Conservation (phyloP, 164 flowering plant genomes). For the Macadamia tetraphylla region DNA sequence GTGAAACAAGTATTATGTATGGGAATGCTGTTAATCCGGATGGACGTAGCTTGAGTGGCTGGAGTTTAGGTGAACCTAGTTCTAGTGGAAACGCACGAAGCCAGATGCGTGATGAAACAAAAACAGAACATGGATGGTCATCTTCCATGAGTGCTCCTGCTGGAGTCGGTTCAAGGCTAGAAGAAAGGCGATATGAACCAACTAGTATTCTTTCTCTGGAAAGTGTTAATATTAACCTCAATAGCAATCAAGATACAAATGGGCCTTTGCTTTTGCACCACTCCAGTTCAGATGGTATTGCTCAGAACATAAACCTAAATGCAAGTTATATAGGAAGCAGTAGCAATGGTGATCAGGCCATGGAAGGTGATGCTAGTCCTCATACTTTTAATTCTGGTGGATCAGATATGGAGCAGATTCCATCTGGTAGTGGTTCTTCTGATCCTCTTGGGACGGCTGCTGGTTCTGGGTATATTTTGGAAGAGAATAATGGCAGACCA, state of each 20-base stretch:
- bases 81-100: constrained; percentile 28
- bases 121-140: constrained; percentile 49
- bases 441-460: constrained; percentile 34
- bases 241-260: constrained; percentile 18
- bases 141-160: constrained; percentile 25
- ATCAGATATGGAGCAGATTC: constrained; percentile 24
- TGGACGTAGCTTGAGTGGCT: constrained; percentile 29
- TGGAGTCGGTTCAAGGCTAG: constrained; percentile 33
- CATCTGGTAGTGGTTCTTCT: constrained; percentile 30
- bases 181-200: constrained; percentile 27
- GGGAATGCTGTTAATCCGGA: constrained; percentile 26
- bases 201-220: constrained; percentile 25
- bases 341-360: constrained; percentile 25
- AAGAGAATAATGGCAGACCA: constrained; percentile 44
- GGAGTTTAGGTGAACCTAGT: constrained; percentile 55
- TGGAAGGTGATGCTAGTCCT: constrained; percentile 23
- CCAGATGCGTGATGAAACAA: constrained; percentile 35
- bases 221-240: constrained; percentile 24
- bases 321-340: constrained; percentile 28
- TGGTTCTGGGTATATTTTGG: constrained; percentile 33
- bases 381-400: constrained; percentile 26
- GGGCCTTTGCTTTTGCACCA: constrained; percentile 28
- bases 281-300: constrained; percentile 24
- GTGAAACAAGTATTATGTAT: constrained; percentile 26
- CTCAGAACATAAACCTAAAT: constrained; percentile 32